Evolutionary conservation across 805 yeast species (phyloP).

Genomic region (Lipomyces sp.): DNA sequence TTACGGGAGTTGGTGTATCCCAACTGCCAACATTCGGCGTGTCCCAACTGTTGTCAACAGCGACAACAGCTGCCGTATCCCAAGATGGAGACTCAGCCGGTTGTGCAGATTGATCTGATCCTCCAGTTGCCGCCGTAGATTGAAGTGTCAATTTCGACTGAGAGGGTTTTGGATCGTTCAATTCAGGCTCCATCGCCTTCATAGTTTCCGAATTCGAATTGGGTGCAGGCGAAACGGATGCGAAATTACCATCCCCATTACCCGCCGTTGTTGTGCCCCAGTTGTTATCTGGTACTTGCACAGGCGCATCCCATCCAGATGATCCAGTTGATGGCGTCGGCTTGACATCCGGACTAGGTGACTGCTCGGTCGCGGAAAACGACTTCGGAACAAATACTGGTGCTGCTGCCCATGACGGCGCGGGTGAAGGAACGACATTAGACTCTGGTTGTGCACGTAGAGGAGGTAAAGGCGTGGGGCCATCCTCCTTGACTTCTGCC

Average conservation of each 20-base stretch:
- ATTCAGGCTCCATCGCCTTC: background rate
- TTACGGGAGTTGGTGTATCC: background rate
- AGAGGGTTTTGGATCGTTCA: background rate
- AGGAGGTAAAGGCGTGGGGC: background rate
- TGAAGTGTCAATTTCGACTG: background rate
- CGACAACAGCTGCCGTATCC: background rate
- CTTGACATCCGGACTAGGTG: background rate
- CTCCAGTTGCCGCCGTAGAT: background rate
- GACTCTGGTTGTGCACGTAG: background rate
- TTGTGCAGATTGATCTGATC: background rate
- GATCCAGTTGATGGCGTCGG: background rate
- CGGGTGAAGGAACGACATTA: background rate
- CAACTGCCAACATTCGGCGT: background rate
- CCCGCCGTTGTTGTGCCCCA: background rate
- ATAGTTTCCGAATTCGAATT: background rate
- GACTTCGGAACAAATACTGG: background rate
- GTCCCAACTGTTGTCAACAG: slow-evolving; percentile 2
- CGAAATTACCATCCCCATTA: background rate
- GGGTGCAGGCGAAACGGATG: background rate
- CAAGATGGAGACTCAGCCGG: background rate
- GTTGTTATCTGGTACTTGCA: background rate
- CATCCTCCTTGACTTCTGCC: background rate
- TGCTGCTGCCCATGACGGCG: background rate
- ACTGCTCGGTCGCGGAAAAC: background rate
- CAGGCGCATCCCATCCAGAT: background rate